Percentiles rank a stretch among this genome's conserved stretches.
phyloP scores from a whole-genome alignment of 345 rosid genomes.

The Luvunga scandens region DNA sequence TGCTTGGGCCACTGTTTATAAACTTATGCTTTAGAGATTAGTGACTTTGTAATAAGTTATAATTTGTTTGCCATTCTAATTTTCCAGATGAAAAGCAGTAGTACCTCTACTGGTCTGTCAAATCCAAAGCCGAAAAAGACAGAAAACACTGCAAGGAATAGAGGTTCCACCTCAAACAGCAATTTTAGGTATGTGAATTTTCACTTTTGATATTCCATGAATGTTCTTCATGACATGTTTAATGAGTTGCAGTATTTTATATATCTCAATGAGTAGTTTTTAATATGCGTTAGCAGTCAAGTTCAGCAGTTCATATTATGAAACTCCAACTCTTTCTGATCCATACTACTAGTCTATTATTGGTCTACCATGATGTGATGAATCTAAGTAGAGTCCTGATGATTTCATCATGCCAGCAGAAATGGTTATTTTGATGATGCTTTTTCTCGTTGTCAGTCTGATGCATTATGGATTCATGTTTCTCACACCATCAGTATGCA shows the following conservation, averaged over 20 bases:
- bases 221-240: neutral
- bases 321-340: neutral
- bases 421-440: neutral
- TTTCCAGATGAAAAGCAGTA: constrained; percentile 37
- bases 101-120: constrained; percentile 29
- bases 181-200: constrained; percentile 41
- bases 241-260: neutral
- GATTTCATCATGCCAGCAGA: neutral
- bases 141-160: constrained; percentile 42
- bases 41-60: neutral
- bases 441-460: neutral
- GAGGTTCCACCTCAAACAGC: constrained; percentile 61
- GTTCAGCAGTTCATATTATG: neutral
- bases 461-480: neutral
- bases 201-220: neutral
- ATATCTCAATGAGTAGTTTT: neutral
- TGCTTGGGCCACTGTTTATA: neutral
- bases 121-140: constrained; percentile 48
- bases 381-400: neutral
- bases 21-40: neutral
- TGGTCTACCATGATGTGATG: neutral
- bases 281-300: neutral
- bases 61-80: neutral
- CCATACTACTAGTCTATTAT: neutral
- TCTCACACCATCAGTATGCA: neutral